These are phyloP conservation scores for Syzygium malaccense DNA, from an alignment of 441 rosid species.

Conservation along the genomic window DNA sequence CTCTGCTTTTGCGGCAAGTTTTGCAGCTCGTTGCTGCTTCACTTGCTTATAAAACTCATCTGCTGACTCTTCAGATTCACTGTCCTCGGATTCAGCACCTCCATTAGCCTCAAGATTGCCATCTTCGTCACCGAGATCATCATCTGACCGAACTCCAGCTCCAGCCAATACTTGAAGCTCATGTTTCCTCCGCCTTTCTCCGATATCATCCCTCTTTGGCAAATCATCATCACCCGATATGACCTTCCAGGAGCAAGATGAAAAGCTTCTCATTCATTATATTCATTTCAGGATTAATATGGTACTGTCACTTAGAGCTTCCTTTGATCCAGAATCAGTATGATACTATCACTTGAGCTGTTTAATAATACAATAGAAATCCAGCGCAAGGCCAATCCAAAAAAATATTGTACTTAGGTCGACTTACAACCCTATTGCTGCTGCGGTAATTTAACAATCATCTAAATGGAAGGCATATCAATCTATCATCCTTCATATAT, in stretches of 20 bases:
- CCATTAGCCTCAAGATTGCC: constrained; percentile 18
- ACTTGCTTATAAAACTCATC: constrained; percentile 72
- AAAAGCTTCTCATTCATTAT: neutral
- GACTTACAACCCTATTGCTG: neutral
- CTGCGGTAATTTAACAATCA: neutral
- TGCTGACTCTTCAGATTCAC: constrained; percentile 41
- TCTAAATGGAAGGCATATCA: neutral
- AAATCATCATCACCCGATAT: constrained; percentile 85
- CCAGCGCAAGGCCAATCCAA: neutral
- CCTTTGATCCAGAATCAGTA: neutral
- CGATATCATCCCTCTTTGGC: constrained; percentile 90
- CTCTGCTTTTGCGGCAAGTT: constrained; percentile 68
- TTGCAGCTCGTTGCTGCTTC: constrained; percentile 46
- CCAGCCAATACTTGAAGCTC: constrained; percentile 78
- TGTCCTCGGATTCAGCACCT: constrained; percentile 30
- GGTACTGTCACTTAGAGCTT: neutral
- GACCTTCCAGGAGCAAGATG: constrained; percentile 27
- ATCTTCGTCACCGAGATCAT: constrained; percentile 36
- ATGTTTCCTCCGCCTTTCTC: constrained; percentile 82
- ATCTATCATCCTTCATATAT: neutral
- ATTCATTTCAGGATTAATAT: neutral
- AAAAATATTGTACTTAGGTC: neutral
- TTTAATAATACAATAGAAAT: neutral
- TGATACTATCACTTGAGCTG: accelerated
- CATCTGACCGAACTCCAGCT: constrained; percentile 70